Base-by-base conservation (phyloP, 108 stramenopile genomes). In the Fragilaria radians region DNA sequence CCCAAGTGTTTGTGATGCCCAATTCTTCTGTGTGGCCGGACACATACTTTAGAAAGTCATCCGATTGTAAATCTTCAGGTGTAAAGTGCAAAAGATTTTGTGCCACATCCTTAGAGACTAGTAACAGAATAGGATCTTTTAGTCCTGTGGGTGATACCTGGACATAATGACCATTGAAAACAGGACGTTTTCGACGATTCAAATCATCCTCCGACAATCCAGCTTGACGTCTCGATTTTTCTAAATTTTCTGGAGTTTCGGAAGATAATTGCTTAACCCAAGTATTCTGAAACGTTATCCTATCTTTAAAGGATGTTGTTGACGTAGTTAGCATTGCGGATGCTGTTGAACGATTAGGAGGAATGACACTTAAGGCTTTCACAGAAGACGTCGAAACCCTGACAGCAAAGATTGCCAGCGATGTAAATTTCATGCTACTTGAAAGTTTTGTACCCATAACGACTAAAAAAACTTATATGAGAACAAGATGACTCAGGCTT, bases 131-230 rank as follows among this genome's bases (percentile, higher is more conserved):
- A 2, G 85, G 89, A 62, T 87, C 72, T 19, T 56, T 64, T 21
- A 91, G 50, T 14, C 83, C 81, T 0, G 81, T 78, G 0, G 89
- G 89, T 52, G 75, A 48, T 2, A 91, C 89, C 29, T 58, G 28
- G 4, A 91, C 83, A 47, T 83, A 91, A 46, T 91, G 89, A 9
- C 89, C 89, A 62, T 91, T 91, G 57, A 71, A 85, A 28, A 91
- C 74, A 0, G 83, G 89, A 27, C 89, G 74, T 46, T 63, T 63
- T 29, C 64, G 62, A 19, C 70, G 74, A 52, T 81, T 81, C 58
- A 65, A 62, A 53, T 74, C 66, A 29, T 54, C 1, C 0, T 55
- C 26, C 0, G 48, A 25, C 33, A 76, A 28, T 9, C 72, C 28
- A 50, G 74, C 78, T 21, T 46, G 14, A 19, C 49, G 34, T 4